Evolutionary conservation across 805 yeast species (phyloP).

Genomic region (Candida sithepensis): DNA sequence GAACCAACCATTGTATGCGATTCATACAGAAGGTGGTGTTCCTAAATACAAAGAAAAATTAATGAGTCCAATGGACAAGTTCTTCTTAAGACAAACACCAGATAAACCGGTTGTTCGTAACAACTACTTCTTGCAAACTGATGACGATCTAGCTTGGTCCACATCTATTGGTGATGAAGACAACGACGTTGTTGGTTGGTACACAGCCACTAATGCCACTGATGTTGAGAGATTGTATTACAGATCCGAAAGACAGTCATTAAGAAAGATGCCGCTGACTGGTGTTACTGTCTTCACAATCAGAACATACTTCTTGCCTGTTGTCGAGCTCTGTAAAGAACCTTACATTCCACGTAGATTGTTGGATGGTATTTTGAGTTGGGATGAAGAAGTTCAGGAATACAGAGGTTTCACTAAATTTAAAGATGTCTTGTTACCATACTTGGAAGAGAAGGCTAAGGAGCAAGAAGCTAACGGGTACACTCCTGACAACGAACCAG

Average conservation of each 20-base stretch:
- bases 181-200: conserved; percentile 55
- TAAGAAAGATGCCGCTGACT: conserved; percentile 55
- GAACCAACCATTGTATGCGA: conserved; percentile 49
- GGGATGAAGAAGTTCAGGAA: conserved; percentile 57
- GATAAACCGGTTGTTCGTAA: conserved; percentile 67
- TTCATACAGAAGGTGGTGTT: conserved; percentile 66
- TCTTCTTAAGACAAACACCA: conserved; percentile 51
- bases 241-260: conserved; percentile 63
- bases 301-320: conserved; percentile 59
- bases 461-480: conserved; percentile 46
- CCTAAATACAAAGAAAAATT: conserved; percentile 60
- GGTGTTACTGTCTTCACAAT: conserved; percentile 60
- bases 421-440: conserved; percentile 52
- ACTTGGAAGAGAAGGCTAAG: conserved; percentile 42
- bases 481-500: conserved; percentile 37
- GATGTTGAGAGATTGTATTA: conserved; percentile 46
- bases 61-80: conserved; percentile 62
- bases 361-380: conserved; percentile 53
- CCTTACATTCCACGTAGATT: conserved; percentile 60
- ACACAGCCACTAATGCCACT: conserved; percentile 51
- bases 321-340: conserved; percentile 51
- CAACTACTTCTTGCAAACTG: conserved; percentile 64
- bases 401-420: conserved; percentile 58
- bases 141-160: conserved; percentile 62
- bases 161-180: conserved; percentile 57